Conservation (phyloP, 2,329 filamentous ascomycete species). For the Tolypocladium endophyticum region DNA sequence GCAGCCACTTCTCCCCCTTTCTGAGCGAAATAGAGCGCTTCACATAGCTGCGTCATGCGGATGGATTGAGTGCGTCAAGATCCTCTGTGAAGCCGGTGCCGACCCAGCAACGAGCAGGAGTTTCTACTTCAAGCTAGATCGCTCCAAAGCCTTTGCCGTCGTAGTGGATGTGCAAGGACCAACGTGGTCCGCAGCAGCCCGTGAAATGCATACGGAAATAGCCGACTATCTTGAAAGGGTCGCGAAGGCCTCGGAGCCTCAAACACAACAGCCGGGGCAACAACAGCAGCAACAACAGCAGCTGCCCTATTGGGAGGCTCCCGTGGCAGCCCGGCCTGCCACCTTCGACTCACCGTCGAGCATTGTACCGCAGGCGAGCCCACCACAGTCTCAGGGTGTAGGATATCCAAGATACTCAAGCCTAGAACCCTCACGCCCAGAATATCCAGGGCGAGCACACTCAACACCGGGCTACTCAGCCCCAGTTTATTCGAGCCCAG, state of each 20-base stretch:
- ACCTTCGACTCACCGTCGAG: not conserved
- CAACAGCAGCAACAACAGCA: not conserved
- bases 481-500: not conserved
- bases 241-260: not conserved
- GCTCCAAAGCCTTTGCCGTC: not conserved
- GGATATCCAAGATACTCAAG: not conserved
- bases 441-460: not conserved
- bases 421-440: not conserved
- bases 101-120: not conserved
- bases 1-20: not conserved
- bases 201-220: not conserved
- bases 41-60: not conserved
- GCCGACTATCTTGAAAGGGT: not conserved
- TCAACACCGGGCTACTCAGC: not conserved
- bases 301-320: not conserved
- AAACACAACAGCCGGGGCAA: not conserved
- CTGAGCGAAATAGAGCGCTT: not conserved
- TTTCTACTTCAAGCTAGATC: not conserved
- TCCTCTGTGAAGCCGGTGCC: not conserved
- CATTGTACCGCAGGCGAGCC: not conserved
- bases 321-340: not conserved
- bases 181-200: not conserved
- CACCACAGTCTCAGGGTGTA: not conserved
- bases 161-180: not conserved
- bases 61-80: not conserved